These are phyloP conservation scores for Trametes polyzona DNA, from an alignment of 1,284 basidiomycete genomes.

Conservation along the genomic window DNA sequence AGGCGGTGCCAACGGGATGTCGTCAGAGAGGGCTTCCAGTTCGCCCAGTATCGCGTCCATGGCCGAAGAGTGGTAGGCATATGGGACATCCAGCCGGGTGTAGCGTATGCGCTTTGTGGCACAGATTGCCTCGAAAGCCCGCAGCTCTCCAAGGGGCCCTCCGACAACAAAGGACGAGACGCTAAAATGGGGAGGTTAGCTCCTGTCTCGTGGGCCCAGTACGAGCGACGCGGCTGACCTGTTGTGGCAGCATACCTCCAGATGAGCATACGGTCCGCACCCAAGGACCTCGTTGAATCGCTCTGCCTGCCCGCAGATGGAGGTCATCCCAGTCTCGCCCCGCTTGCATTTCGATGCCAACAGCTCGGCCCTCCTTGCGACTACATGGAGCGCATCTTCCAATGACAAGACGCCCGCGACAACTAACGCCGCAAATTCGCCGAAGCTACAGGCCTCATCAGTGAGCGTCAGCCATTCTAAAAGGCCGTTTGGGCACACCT, in stretches of 20 bases:
- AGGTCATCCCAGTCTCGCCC: slow-evolving; percentile 60
- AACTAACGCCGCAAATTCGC: slow-evolving; percentile 72
- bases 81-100: slow-evolving; percentile 54
- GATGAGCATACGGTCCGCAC: not conserved
- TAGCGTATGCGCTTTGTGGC: slow-evolving; percentile 44
- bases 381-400: slow-evolving; percentile 58
- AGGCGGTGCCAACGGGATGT: slow-evolving; percentile 47
- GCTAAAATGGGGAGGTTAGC: slow-evolving; percentile 33
- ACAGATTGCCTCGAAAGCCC: slow-evolving; percentile 45
- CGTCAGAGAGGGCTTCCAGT: slow-evolving; percentile 45
- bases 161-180: slow-evolving; percentile 58
- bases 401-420: slow-evolving; percentile 57
- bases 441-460: slow-evolving; percentile 48
- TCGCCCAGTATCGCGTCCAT: slow-evolving; percentile 60
- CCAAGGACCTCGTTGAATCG: slow-evolving; percentile 42
- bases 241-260: slow-evolving; percentile 53
- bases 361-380: slow-evolving; percentile 58
- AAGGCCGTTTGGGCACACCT: slow-evolving; percentile 48
- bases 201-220: not conserved
- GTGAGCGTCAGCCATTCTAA: too few relatives aligned
- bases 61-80: slow-evolving; percentile 65
- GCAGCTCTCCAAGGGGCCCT: slow-evolving; percentile 50
- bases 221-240: slow-evolving; percentile 22
- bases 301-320: slow-evolving; percentile 46
- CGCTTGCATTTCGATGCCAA: slow-evolving; percentile 53